These are phyloP conservation scores for Annulohypoxylon moriforme DNA, from an alignment of 495 filamentous ascomycete species.

Conservation along the genomic window DNA sequence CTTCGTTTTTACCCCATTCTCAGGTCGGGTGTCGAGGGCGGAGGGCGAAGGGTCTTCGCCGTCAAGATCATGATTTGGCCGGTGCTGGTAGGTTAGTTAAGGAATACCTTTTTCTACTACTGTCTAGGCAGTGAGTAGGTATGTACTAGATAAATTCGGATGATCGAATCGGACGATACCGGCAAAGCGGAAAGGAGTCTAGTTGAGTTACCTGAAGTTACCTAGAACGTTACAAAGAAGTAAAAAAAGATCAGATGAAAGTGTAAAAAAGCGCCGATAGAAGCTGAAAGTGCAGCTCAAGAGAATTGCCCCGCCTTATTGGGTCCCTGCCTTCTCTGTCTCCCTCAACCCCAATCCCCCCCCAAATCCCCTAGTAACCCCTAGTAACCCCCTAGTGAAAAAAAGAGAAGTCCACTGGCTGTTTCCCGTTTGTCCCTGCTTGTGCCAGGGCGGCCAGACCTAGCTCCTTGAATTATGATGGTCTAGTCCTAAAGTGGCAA, in stretches of 20 bases:
- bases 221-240: conserved; percentile 35
- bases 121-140: no score
- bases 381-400: background rate
- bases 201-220: conserved; percentile 21
- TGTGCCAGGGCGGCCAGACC: conserved; percentile 36
- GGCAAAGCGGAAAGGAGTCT: conserved; percentile 28
- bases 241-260: conserved; percentile 40
- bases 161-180: conserved; percentile 43
- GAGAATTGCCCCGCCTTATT: conserved; percentile 36
- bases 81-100: background rate
- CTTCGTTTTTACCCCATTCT: conserved; percentile 45
- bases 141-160: conserved; percentile 6
- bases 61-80: conserved; percentile 33
- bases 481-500: conserved; percentile 37
- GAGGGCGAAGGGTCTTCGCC: conserved; percentile 43
- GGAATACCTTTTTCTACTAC: background rate
- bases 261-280: conserved; percentile 42
- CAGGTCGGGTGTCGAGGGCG: conserved; percentile 42
- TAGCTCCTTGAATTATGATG: conserved; percentile 17
- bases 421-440: conserved; percentile 11
- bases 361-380: background rate
- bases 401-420: background rate
- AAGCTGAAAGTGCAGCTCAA: conserved; percentile 42
- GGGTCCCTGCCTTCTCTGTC: no score
- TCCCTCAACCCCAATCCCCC: background rate